A percentile compares a stretch with the other conserved stretches of the same genome.
phyloP scores from a whole-genome alignment of 441 rosid genomes.

The Raphanus hybrid region DNA sequence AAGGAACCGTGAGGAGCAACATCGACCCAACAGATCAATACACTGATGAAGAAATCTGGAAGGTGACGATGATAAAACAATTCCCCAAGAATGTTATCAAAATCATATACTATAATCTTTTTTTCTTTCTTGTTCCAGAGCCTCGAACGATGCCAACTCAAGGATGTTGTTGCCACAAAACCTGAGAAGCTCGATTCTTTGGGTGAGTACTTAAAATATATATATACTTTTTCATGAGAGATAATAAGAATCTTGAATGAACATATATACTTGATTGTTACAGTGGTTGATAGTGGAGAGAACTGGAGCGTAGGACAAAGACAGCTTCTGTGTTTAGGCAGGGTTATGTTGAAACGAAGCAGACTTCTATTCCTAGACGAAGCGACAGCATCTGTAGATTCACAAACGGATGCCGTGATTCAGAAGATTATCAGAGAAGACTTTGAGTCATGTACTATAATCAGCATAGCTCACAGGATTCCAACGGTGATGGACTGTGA shows the following conservation, averaged over 20 bases:
- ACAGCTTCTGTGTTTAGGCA: constrained; percentile 86
- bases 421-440: constrained; percentile 92
- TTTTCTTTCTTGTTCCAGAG: constrained; percentile 45
- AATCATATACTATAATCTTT: not conserved
- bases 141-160: constrained; percentile 92
- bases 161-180: constrained; percentile 68
- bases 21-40: constrained; percentile 78
- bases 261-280: constrained; percentile 13
- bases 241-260: not conserved
- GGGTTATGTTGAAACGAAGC: constrained; percentile 88
- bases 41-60: constrained; percentile 90
- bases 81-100: not conserved
- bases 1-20: constrained; percentile 93
- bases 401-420: constrained; percentile 89
- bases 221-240: not conserved
- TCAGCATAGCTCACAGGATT: constrained; percentile 96
- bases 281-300: constrained; percentile 89
- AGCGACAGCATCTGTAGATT: constrained; percentile 96
- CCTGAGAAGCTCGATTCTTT: constrained; percentile 83
- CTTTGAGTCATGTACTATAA: constrained; percentile 77
- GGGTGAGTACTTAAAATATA: constrained; percentile 46
- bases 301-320: constrained; percentile 99
- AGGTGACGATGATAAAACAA: constrained; percentile 43
- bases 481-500: constrained; percentile 98
- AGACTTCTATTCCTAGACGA: constrained; percentile 86